A percentile compares a stretch with the other conserved stretches of the same genome.
phyloP scores from a whole-genome alignment of 169 alveolate genomes.

The Cryptosporidium baileyi region DNA sequence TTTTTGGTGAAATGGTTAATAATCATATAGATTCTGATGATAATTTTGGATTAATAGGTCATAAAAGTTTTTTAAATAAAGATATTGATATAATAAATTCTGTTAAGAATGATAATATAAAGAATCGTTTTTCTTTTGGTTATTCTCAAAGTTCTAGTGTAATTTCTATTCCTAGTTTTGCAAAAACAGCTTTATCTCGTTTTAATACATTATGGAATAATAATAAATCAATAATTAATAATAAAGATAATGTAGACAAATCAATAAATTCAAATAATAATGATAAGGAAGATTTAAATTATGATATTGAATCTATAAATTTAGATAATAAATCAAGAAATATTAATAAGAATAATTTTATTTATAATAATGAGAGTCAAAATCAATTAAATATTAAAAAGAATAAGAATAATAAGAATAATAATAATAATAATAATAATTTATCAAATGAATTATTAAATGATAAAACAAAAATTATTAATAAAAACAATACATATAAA shows the following conservation, averaged over 20 bases:
- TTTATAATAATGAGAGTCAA: not conserved
- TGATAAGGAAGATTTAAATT: not conserved
- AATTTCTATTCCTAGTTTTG: slow-evolving; percentile 39
- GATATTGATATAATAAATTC: not conserved
- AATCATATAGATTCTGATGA: not conserved
- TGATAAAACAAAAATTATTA: not conserved
- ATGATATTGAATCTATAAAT: not conserved
- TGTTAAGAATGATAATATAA: not conserved
- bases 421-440: not conserved
- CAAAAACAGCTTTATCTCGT: slow-evolving; percentile 23
- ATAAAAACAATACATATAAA: not conserved
- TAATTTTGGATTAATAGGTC: slow-evolving; percentile 17
- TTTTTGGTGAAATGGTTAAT: slow-evolving; percentile 61
- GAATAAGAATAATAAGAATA: not conserved
- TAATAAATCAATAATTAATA: not conserved
- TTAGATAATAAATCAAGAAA: not conserved
- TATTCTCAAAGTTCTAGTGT: slow-evolving; percentile 17
- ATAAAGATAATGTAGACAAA: not conserved
- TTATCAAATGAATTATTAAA: not conserved
- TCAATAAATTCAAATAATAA: not conserved
- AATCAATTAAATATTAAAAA: too few species aligned
- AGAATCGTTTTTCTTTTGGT: not conserved
- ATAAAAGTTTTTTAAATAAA: slow-evolving; percentile 15
- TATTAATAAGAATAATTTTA: not conserved
- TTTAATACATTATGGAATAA: slow-evolving; percentile 45